Evolutionary conservation across 2,329 filamentous ascomycete genomes (phyloP), one percentile per base, ranked within the genome.

Genomic region (Corinectria fuckeliana): DNA sequence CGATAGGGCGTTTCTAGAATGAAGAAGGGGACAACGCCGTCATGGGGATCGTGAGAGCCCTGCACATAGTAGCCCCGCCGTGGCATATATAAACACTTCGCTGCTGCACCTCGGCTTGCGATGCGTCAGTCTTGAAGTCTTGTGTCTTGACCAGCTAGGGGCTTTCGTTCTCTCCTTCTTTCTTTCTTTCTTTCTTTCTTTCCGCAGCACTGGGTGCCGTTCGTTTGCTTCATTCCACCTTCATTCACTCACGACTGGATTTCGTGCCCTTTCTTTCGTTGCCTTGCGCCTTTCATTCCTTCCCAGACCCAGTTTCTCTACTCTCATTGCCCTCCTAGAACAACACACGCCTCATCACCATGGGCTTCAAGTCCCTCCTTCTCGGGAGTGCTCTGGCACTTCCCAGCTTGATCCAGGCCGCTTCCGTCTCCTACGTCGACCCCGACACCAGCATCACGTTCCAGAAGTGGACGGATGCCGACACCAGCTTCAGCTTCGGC

Each of bases 371-470:
- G 45, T 50, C 60, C 11, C 48, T 69, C 23, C 3, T 65, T 50
- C 58, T 65, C 9, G 62, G 47, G n/a, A 48, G 63, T n/a, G 63
- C 60, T 26, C 41, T 68, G 67, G 58, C 65, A 50, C 34, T 58
- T 20, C 34, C 62, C 39, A 59, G 61, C 26, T 32, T 58, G 0
- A 54, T 51, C 14, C 57, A 57, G 20, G 67, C 67, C 4, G 58
- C 8, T n/a, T 61, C 61, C 4, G 60, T 59, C 38, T 49, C 62
- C 20, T 82, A 78, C 65, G 80, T 75, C 10, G 80, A 83, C 49
- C 71, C 76, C 42, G 75, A 76, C 25, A 84, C 84, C 9, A 81
- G 81, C 18, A 85, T 86, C 64, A 75, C 72, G 25, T 85, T 86
- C 72, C 80, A 82, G 66, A 81, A 81, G 47, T 84, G 79, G 70